Percentiles rank a stretch among this genome's conserved stretches.
Evolutionary conservation across 331 rosid species (phyloP).

Genomic region (Erythrophleum ivorense): DNA sequence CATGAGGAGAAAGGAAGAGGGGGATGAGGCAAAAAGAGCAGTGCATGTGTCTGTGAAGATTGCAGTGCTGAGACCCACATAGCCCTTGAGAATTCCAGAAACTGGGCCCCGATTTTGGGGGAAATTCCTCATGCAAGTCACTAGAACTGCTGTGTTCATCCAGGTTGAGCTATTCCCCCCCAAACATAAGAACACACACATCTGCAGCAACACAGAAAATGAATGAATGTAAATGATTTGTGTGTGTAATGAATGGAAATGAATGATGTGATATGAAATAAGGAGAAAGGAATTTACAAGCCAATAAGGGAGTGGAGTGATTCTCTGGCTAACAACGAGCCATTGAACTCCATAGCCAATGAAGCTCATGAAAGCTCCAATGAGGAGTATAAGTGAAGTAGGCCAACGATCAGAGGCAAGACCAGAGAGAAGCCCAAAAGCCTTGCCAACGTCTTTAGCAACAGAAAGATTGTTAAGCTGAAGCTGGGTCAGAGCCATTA

Average conservation of each 20-base stretch:
- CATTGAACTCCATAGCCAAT: slow-evolving; percentile 84
- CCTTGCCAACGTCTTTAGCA: slow-evolving; percentile 84
- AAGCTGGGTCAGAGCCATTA: slow-evolving; percentile 71
- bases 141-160: slow-evolving; percentile 90
- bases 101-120: slow-evolving; percentile 74
- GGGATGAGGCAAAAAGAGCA: slow-evolving; percentile 61
- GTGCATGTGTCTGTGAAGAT: slow-evolving; percentile 76
- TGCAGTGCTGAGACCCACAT: slow-evolving; percentile 86
- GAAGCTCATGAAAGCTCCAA: slow-evolving; percentile 69
- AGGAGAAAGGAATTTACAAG: slow-evolving; percentile 50
- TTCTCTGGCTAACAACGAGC: slow-evolving; percentile 75
- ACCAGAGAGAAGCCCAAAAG: slow-evolving; percentile 83
- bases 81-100: slow-evolving; percentile 81
- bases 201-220: slow-evolving; percentile 45
- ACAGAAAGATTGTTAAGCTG: slow-evolving; percentile 85
- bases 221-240: no score
- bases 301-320: slow-evolving; percentile 76
- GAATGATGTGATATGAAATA: background rate
- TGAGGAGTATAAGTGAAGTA: slow-evolving; percentile 65
- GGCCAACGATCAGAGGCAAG: slow-evolving; percentile 66
- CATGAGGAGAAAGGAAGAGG: slow-evolving; percentile 66
- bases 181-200: slow-evolving; percentile 75
- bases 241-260: background rate
- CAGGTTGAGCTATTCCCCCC: slow-evolving; percentile 89
- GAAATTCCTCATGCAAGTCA: slow-evolving; percentile 77